Evolutionary conservation across 208 protist species (phyloP).

Genomic region (Acanthamoeba rhysodes): DNA sequence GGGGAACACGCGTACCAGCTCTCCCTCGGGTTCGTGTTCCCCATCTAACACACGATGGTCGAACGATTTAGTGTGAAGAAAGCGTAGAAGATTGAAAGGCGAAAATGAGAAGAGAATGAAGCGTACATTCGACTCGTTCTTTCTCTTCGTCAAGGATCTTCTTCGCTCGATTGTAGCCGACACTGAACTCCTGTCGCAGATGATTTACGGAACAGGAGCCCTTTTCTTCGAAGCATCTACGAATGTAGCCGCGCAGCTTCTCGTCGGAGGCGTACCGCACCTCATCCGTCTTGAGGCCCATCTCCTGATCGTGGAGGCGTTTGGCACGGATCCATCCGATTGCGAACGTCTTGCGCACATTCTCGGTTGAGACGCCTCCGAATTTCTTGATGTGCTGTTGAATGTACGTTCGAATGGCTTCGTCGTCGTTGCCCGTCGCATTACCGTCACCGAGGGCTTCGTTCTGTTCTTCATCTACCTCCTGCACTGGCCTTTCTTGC

Average conservation of each 20-base stretch:
- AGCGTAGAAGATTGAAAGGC: slow-evolving; percentile 7
- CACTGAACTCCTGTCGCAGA: slow-evolving; percentile 11
- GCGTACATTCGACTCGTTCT: slow-evolving; percentile 33
- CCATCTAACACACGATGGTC: no score
- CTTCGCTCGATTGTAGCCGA: slow-evolving; percentile 49
- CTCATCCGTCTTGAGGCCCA: slow-evolving; percentile 62
- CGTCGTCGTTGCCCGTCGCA: not conserved
- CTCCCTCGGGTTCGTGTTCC: not conserved
- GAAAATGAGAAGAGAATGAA: not conserved
- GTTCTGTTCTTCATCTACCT: not conserved
- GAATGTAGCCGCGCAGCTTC: slow-evolving; percentile 55
- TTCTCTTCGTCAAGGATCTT: slow-evolving; percentile 59
- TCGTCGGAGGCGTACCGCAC: slow-evolving; percentile 29
- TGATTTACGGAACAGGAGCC: slow-evolving; percentile 41
- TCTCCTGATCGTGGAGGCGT: slow-evolving; percentile 52
- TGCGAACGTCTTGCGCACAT: slow-evolving; percentile 46
- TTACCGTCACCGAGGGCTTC: not conserved
- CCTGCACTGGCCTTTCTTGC: no score
- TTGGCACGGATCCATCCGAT: slow-evolving; percentile 66
- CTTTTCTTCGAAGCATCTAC: slow-evolving; percentile 45
- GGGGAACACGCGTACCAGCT: not conserved
- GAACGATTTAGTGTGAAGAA: no score
- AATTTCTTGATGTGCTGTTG: slow-evolving; percentile 25
- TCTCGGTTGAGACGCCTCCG: slow-evolving; percentile 52
- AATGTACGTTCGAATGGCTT: slow-evolving; percentile 59